Percentiles rank a stretch among this genome's conserved stretches.
These are phyloP conservation scores for Geranium rotundifolium DNA, from an alignment of 345 rosid genomes.

Conservation along the genomic window DNA sequence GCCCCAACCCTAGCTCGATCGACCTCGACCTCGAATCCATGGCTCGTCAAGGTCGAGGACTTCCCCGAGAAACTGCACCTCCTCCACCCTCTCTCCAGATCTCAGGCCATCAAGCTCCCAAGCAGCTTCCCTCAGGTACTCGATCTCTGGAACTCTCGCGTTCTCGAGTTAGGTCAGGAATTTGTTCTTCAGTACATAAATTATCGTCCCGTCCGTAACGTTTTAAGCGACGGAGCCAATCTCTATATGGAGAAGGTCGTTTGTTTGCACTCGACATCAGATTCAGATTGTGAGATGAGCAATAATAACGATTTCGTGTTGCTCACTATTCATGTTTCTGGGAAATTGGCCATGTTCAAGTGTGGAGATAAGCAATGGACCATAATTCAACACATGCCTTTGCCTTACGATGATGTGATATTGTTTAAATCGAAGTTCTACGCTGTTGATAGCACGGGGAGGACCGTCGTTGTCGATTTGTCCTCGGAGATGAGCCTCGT, in stretches of 20 bases:
- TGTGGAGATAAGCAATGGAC: slow-evolving; percentile 54
- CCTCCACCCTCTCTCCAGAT: slow-evolving; percentile 55
- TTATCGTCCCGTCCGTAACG: slow-evolving; percentile 7
- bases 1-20: slow-evolving; percentile 19
- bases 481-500: slow-evolving; percentile 18
- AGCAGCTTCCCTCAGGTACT: slow-evolving; percentile 32
- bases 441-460: slow-evolving; percentile 70
- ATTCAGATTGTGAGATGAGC: slow-evolving; percentile 7
- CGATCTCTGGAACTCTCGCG: slow-evolving; percentile 30
- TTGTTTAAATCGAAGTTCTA: slow-evolving; percentile 43
- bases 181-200: slow-evolving; percentile 47
- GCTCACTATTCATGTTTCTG: slow-evolving; percentile 85
- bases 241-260: slow-evolving; percentile 74
- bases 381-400: slow-evolving; percentile 60
- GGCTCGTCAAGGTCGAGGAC: slow-evolving; percentile 62
- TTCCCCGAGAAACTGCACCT: slow-evolving; percentile 25
- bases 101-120: slow-evolving; percentile 22
- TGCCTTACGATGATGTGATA: slow-evolving; percentile 79
- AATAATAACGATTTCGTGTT: slow-evolving; percentile 31
- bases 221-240: slow-evolving; percentile 20
- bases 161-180: slow-evolving; percentile 56
- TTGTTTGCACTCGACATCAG: slow-evolving; percentile 19
- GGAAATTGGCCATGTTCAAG: slow-evolving; percentile 66
- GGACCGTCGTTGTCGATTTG: slow-evolving; percentile 45
- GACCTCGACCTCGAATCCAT: slow-evolving; percentile 15